Base-by-base conservation (phyloP, 805 yeast species). In the Saccharomycopsis amapae region DNA sequence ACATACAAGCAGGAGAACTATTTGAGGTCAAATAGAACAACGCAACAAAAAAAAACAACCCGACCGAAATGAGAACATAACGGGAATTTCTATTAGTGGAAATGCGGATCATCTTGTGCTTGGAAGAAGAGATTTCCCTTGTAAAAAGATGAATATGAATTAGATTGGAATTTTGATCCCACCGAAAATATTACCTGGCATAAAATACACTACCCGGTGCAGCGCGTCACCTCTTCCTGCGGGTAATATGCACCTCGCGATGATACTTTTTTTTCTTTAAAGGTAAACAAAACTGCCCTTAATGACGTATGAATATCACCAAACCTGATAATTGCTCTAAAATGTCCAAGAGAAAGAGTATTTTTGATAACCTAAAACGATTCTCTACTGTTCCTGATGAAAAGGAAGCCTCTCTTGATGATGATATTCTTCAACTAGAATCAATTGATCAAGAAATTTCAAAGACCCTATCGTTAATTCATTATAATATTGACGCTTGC, bases 401-500 rank as follows among this genome's bases (percentile, higher is more conserved):
- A 23, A 9, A n/a, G 4, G 20, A 20, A 13, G 10, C 48, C 4
- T 39, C 45, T 12, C 12, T 46, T 5, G 51, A 47, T 34, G 44
- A 46, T 20, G 51, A 49, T 20, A 49, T 49, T 20, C 40, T 50
- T 7, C 44, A 44, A 32, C 26, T 44, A 15, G 53, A 50, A 23
- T 44, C 49, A 4, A 44, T 50, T 6, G 51, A 50, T 26, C 51
- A 47, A 38, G 51, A 50, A 32, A 50, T 50, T 1, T 44, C 51
- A 5, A 50, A 50, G 25, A 47, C 53, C 5, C 30, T 50, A 6
- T 47, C 51, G 2, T 28, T 38, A 2, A 50, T 50, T n/a, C 53
- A 50, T 24, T 42, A 46, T 20, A 44, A 50, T 25, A 13, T 50
- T 2, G 53, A 46, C 20, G 49, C 45, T 26, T 50, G 53, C 44